Evolutionary conservation across 495 filamentous ascomycete species (phyloP), one percentile per base, ranked within the genome.

Genomic region (Hypoxylon rickii): DNA sequence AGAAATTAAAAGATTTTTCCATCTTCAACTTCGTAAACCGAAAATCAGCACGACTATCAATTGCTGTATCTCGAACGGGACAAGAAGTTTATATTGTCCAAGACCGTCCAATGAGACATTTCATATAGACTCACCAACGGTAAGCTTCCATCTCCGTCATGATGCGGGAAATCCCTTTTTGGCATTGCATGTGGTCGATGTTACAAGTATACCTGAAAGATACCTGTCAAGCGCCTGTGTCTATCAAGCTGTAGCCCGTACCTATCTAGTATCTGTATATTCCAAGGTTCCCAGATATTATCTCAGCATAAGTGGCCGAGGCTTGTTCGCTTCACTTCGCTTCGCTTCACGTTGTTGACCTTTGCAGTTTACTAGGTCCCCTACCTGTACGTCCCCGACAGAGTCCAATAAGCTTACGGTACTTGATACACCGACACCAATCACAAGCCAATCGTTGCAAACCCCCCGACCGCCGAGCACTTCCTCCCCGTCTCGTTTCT

Each of bases 381-480:
- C 31, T 33, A 4, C 24, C 24, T 4, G 24, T 10, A n/a, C n/a
- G 46, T 52, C 47, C n/a, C 52, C 36, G 18, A 45, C 48, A 61
- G 32, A 3, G n/a, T 10, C 7, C 13, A 36, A 7, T 18, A n/a
- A 43, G 49, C 51, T 54, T 50, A 61, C 57, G 44, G 57, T 45
- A 58, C 19, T 47, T 43, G 48, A 15, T 40, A 57, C 49, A 54
- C 59, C 53, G 51, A 55, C 46, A 61, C 58, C 58, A 61, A 61
- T 61, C 46, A 56, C 39, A 55, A 17, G 12, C 55, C 41, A 18
- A 41, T 36, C 46, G 31, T 20, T 10, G 34, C 20, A 41, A 32
- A 38, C 15, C 29, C 42, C 46, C 58, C 58, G 38, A 49, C 49
- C 44, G 52, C 59, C 51, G 55, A 34, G 43, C 17, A 41, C 31